Conservation (phyloP, 2,329 filamentous ascomycete species). For the Epichloe brachyelytri region DNA sequence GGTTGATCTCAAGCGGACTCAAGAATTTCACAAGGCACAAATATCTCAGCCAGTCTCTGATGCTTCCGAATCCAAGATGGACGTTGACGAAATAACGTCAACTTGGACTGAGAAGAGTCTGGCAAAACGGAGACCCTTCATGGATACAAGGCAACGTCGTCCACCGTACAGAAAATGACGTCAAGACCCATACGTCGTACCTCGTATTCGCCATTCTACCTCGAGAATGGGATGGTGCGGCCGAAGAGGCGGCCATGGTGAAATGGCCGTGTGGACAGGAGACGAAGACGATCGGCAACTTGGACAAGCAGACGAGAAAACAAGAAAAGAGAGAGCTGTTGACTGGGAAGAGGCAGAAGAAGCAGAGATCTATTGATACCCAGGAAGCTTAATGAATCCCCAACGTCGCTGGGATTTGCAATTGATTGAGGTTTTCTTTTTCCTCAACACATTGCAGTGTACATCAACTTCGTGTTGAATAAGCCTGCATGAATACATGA, state of each 20-base stretch:
- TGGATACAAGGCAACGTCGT: conserved; percentile 69
- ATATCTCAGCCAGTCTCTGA: conserved; percentile 13
- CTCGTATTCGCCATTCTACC: conserved; percentile 85
- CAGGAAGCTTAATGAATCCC: conserved; percentile 1
- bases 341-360: conserved; percentile 32
- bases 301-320: conserved; percentile 42
- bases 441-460: background rate
- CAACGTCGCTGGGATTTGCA: background rate
- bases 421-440: background rate
- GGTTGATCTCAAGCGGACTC: conserved; percentile 57
- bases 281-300: conserved; percentile 36
- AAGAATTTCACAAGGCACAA: conserved; percentile 44
- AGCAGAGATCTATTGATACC: conserved; percentile 13
- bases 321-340: conserved; percentile 42
- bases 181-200: conserved; percentile 97
- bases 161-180: conserved; percentile 71
- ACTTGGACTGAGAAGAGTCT: conserved; percentile 5
- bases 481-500: conserved; percentile 16
- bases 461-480: conserved; percentile 6
- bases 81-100: conserved; percentile 19
- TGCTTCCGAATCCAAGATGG: conserved; percentile 27
- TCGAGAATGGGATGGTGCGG: conserved; percentile 70
- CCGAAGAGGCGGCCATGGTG: conserved; percentile 56
- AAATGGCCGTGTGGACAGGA: conserved; percentile 50
- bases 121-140: conserved; percentile 29